phyloP scores from a whole-genome alignment of 176 grass and related monocot genomes.

The Ensete glaucum region DNA sequence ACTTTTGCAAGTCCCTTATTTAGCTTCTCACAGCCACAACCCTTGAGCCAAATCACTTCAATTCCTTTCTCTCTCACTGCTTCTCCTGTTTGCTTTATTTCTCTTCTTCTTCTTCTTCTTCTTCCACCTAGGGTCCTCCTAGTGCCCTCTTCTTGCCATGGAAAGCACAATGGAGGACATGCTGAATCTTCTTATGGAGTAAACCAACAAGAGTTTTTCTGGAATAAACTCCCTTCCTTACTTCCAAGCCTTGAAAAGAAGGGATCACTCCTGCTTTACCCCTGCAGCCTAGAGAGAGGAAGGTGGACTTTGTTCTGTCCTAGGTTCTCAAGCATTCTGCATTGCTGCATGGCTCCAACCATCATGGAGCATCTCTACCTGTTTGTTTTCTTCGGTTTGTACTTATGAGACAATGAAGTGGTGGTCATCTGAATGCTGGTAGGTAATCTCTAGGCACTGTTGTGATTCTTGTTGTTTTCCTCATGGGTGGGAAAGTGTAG shows the following conservation, averaged over 20 bases:
- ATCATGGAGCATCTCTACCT: neutral
- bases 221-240: neutral
- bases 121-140: neutral
- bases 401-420: constrained; percentile 7
- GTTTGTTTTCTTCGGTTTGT: neutral
- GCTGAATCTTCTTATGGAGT: neutral
- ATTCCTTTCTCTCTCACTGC: neutral
- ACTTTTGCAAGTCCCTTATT: neutral
- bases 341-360: constrained; percentile 10
- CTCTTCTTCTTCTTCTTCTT: neutral
- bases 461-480: constrained; percentile 10
- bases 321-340: constrained; percentile 11
- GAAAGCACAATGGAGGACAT: neutral
- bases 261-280: neutral
- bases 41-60: neutral
- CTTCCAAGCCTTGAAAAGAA: neutral
- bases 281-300: neutral
- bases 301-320: neutral
- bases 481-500: neutral
- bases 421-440: neutral
- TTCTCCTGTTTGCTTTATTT: neutral
- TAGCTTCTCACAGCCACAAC: neutral
- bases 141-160: neutral
- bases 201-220: neutral
- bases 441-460: neutral